Conservation (phyloP, 1,284 basidiomycete genomes). For the Ganoderma lingzhi region DNA sequence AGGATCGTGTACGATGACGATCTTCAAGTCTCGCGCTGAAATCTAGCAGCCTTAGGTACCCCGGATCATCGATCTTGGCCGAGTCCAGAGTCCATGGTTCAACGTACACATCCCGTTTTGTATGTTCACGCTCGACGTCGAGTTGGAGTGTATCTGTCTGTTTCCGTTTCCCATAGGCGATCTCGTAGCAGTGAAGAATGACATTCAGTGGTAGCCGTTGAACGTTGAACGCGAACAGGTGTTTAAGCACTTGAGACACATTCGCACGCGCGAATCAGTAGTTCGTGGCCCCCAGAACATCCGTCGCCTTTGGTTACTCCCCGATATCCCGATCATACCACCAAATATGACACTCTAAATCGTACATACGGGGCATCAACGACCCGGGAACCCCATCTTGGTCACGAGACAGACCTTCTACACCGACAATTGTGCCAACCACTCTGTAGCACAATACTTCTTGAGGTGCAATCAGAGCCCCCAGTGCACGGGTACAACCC, state of each 20-base stretch:
- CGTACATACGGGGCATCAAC: no score
- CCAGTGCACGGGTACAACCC: no score
- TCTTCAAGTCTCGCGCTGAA: slow-evolving; percentile 10
- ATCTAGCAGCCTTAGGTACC: background rate
- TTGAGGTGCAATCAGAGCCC: no score
- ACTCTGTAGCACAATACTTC: no score
- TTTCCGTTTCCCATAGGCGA: background rate
- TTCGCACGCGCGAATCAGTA: background rate
- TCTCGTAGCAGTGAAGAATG: background rate
- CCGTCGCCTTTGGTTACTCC: no score
- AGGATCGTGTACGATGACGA: slow-evolving; percentile 32
- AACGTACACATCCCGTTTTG: background rate
- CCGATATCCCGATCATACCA: no score
- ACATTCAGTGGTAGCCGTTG: background rate
- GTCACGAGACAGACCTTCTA: no score
- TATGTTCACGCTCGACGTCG: background rate
- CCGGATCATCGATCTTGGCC: background rate
- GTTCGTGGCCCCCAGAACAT: no score
- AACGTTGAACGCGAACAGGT: background rate
- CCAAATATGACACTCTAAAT: no score
- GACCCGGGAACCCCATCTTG: no score
- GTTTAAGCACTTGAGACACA: background rate
- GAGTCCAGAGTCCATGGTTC: no score
- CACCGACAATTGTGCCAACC: no score
- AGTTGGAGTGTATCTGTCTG: background rate